Conservation (phyloP, 371 early-diverging fungal genomes). For the Rhizopus delemar region DNA sequence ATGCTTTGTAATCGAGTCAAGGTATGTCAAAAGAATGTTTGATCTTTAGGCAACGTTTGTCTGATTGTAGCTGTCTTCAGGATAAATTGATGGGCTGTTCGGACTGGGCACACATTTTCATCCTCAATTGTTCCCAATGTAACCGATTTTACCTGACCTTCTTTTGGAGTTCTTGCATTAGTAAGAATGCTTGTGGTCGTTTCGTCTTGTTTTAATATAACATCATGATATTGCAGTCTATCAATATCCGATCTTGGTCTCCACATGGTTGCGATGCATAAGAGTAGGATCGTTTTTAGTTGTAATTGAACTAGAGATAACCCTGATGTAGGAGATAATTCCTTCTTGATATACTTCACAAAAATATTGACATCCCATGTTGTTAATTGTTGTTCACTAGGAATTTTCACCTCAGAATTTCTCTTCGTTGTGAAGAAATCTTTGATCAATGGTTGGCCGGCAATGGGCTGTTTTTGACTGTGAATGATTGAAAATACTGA, state of each 20-base stretch:
- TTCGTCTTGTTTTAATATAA: background rate
- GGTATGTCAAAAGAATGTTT: slow-evolving; percentile 13
- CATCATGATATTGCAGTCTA: slow-evolving; percentile 8
- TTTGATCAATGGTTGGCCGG: background rate
- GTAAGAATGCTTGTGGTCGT: too few species aligned
- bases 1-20: background rate
- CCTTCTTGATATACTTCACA: background rate
- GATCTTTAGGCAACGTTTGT: slow-evolving; percentile 1
- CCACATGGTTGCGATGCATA: slow-evolving; percentile 18
- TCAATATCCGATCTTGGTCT: slow-evolving; percentile 10
- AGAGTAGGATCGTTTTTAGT: slow-evolving; percentile 9
- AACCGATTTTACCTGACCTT: slow-evolving; percentile 7
- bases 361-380: slow-evolving; percentile 4
- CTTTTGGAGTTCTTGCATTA: background rate
- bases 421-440: slow-evolving; percentile 11
- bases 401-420: background rate
- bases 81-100: background rate
- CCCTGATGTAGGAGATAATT: background rate
- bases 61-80: background rate
- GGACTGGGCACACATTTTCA: background rate
- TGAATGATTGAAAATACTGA: slow-evolving; percentile 6
- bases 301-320: background rate
- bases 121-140: background rate
- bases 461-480: slow-evolving; percentile 2
- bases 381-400: background rate